Conservation (phyloP, 306 rosid species). For the Lagenaria siceraria region DNA sequence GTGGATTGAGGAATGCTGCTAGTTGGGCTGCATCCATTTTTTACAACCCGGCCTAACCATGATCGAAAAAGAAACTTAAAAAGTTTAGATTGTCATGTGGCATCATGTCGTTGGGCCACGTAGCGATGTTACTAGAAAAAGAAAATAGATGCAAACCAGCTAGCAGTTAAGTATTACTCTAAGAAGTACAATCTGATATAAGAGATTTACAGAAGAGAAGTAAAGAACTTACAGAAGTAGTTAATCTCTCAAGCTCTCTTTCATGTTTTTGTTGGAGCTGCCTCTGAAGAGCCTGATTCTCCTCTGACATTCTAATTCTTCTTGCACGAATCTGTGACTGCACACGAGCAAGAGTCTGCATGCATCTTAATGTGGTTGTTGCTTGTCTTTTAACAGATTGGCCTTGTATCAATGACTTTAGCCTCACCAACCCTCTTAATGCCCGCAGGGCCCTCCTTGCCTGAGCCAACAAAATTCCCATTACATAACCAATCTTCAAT, state of each 20-base stretch:
- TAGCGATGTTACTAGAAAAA: no score
- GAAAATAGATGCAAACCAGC: no score
- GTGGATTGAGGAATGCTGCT: background rate
- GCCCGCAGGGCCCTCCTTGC: constrained; percentile 70
- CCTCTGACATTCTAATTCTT: constrained; percentile 69
- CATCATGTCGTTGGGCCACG: no score
- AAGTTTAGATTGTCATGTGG: no score
- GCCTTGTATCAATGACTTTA: constrained; percentile 62
- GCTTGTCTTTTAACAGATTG: constrained; percentile 77
- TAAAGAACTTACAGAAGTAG: constrained; percentile 37
- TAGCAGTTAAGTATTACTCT: background rate
- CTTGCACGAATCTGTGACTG: constrained; percentile 73
- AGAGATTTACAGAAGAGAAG: background rate
- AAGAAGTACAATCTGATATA: background rate
- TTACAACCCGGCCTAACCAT: no score
- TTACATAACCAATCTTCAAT: background rate
- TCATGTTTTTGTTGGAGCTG: constrained; percentile 53
- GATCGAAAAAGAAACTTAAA: no score
- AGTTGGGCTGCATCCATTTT: background rate
- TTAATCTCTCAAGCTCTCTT: constrained; percentile 48
- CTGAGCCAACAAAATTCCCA: constrained; percentile 19
- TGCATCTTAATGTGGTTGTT: constrained; percentile 57
- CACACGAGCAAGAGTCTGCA: constrained; percentile 76
- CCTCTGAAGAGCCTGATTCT: constrained; percentile 67
- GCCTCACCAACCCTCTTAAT: constrained; percentile 70